These are phyloP conservation scores for Ceriops tagal DNA, from an alignment of 345 rosid species.

Conservation along the genomic window DNA sequence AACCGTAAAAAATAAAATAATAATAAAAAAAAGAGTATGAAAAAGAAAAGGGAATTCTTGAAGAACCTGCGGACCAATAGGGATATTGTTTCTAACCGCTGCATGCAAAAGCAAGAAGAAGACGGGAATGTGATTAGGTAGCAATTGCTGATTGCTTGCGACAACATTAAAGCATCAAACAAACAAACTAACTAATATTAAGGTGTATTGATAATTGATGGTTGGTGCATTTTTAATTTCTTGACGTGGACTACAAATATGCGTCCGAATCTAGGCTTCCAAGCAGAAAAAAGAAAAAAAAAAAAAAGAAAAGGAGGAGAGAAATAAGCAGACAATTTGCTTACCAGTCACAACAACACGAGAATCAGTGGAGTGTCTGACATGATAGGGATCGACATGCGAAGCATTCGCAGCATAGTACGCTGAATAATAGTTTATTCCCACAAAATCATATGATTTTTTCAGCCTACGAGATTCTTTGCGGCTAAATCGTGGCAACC, in stretches of 20 bases:
- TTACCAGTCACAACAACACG: constrained; percentile 18
- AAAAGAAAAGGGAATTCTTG: too few relatives aligned
- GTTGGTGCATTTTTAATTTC: too few relatives aligned
- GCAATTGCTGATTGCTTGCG: too few relatives aligned
- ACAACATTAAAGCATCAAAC: too few relatives aligned
- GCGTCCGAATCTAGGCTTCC: too few relatives aligned
- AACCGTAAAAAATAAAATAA: too few relatives aligned
- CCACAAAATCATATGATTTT: constrained; percentile 47
- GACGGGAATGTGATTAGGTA: not conserved
- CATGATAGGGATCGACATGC: not conserved
- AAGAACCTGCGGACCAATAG: constrained; percentile 19
- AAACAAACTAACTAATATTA: too few relatives aligned
- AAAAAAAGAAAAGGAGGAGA: not conserved
- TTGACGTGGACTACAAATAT: too few relatives aligned
- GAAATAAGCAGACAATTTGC: not conserved
- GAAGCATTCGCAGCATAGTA: constrained; percentile 23
- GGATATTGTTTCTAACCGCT: constrained; percentile 16
- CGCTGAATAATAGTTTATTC: constrained; percentile 46
- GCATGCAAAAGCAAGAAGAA: not conserved
- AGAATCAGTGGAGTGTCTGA: constrained; percentile 30
- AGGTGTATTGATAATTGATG: too few relatives aligned
- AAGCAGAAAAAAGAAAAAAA: too few relatives aligned
- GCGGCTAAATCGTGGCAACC: constrained; percentile 36
- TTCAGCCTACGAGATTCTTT: constrained; percentile 31
- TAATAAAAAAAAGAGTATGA: too few relatives aligned